These are phyloP conservation scores for Phytophthora quininea DNA, from an alignment of 352 stramenopile genomes.

Conservation along the genomic window DNA sequence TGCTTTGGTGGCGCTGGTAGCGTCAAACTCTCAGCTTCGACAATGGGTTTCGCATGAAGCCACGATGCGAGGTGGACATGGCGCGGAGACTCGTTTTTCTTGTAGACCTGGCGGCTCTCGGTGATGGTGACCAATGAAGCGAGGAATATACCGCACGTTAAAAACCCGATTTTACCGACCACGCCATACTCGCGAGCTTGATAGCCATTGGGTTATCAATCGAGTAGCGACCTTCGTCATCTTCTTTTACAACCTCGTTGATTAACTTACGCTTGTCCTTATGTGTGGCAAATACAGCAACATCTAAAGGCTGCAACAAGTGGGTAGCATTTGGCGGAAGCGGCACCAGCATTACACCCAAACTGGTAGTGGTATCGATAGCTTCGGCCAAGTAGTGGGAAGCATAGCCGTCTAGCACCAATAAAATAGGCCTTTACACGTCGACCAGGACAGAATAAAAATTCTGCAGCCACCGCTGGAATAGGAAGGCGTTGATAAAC, in stretches of 20 bases:
- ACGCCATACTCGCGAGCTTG: slow-evolving; percentile 5
- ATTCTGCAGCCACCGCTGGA: slow-evolving; percentile 8
- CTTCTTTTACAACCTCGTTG: slow-evolving; percentile 5
- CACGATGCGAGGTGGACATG: slow-evolving; percentile 3
- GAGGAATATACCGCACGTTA: slow-evolving; percentile 11
- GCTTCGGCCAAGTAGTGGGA: slow-evolving; percentile 21
- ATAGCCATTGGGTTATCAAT: slow-evolving; percentile 15
- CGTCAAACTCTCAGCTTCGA: slow-evolving; percentile 3
- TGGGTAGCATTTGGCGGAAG: slow-evolving; percentile 27
- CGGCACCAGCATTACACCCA: slow-evolving; percentile 12
- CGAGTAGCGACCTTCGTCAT: neutral
- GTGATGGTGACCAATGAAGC: slow-evolving; percentile 2
- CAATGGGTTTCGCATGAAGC: slow-evolving; percentile 3
- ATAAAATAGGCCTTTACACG: neutral
- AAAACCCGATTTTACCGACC: slow-evolving; percentile 2
- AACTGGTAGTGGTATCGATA: neutral
- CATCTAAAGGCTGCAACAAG: slow-evolving; percentile 24
- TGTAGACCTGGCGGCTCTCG: too few relatives aligned
- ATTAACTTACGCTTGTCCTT: slow-evolving; percentile 14
- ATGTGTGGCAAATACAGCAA: slow-evolving; percentile 24
- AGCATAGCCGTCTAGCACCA: slow-evolving; percentile 21
- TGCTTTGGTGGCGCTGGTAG: neutral
- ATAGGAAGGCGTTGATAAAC: slow-evolving; percentile 19
- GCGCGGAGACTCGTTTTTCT: slow-evolving; percentile 5
- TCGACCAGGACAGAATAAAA: slow-evolving; percentile 2